Evolutionary conservation across 805 yeast species (phyloP).

Genomic region (Candida sphagnicola): DNA sequence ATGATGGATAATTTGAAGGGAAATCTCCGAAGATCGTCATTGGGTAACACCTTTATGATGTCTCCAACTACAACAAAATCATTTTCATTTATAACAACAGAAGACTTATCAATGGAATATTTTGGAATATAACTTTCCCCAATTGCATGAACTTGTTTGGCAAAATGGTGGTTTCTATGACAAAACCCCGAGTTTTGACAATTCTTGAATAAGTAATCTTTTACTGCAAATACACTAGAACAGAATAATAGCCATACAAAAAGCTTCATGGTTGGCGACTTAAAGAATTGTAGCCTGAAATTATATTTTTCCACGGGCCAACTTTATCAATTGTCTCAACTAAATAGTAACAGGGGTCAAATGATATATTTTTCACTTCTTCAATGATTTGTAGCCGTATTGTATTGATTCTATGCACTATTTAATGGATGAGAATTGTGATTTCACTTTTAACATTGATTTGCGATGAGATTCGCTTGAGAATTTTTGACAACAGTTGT

Average conservation of each 20-base stretch:
- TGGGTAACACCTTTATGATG: slow-evolving; percentile 39
- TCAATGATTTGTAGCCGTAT: no score
- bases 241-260: background rate
- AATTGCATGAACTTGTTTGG: slow-evolving; percentile 21
- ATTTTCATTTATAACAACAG: slow-evolving; percentile 10
- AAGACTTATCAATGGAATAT: slow-evolving; percentile 20
- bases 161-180: slow-evolving; percentile 68
- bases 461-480: no score
- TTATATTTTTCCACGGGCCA: no score
- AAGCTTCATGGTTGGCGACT: background rate
- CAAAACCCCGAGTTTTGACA: slow-evolving; percentile 86
- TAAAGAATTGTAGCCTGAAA: no score
- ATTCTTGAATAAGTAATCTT: slow-evolving; percentile 65
- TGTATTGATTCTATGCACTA: no score
- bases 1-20: slow-evolving; percentile 59
- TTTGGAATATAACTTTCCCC: slow-evolving; percentile 11
- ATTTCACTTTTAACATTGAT: no score
- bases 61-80: slow-evolving; percentile 39
- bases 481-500: no score
- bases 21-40: slow-evolving; percentile 20
- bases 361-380: no score
- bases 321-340: no score
- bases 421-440: no score
- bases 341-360: no score
- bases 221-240: slow-evolving; percentile 35